Conservation (phyloP, 768 basidiomycete genomes). For the Lanmaoa pseudosensibilis region DNA sequence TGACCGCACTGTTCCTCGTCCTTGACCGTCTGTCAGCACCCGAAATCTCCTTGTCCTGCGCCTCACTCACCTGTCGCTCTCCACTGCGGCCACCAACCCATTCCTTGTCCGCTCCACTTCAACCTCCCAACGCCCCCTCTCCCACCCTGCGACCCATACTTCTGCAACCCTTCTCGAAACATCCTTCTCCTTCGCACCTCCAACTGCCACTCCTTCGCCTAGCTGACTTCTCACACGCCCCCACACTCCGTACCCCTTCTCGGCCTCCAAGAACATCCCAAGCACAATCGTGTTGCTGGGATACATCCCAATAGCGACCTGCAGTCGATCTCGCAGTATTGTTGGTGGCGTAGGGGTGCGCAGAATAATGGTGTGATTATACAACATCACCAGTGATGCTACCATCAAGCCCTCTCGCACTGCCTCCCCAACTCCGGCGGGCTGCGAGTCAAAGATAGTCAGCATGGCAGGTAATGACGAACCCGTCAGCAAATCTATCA, state of each 20-base stretch:
- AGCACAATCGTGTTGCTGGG: constrained; percentile 71
- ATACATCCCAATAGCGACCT: constrained; percentile 54
- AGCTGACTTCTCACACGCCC: constrained; percentile 61
- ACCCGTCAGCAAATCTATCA: constrained; percentile 62
- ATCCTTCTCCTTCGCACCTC: constrained; percentile 48
- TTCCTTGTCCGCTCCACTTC: constrained; percentile 72
- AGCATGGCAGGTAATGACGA: constrained; percentile 42
- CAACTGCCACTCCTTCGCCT: constrained; percentile 42
- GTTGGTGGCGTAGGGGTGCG: constrained; percentile 58
- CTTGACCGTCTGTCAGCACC: constrained; percentile 38
- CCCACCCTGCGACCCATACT: constrained; percentile 82
- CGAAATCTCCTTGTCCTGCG: too few relatives aligned
- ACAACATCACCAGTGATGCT: constrained; percentile 57
- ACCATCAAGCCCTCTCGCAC: constrained; percentile 54
- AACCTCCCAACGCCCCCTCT: constrained; percentile 64
- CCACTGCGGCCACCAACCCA: constrained; percentile 60
- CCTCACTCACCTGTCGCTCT: constrained; percentile 60
- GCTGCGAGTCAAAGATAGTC: constrained; percentile 36
- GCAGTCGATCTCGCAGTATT: constrained; percentile 56
- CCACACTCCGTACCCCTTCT: constrained; percentile 79
- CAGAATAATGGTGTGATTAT: constrained; percentile 54
- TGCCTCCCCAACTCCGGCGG: constrained; percentile 15
- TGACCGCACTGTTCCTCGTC: constrained; percentile 59
- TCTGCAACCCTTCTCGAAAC: constrained; percentile 62
- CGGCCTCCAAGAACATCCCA: constrained; percentile 72